Evolutionary conservation across 192 early-diverging fungal genomes (phyloP), one percentile per base, ranked within the genome.

Genomic region (Pecoramyces ruminantium): DNA sequence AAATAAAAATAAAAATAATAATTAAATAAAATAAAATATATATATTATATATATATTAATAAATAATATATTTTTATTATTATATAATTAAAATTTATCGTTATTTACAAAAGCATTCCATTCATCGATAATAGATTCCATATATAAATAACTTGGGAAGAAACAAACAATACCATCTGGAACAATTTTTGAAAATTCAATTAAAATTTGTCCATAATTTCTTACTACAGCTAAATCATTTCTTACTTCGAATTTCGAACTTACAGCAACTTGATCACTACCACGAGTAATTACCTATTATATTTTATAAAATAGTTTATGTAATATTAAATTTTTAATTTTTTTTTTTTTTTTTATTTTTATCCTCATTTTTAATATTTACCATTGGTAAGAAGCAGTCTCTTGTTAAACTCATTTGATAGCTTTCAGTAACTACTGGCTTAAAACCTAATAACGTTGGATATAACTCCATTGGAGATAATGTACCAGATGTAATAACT

Each of bases 141-240:
- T 96, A 85, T 98, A 99, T 77, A 98, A 86, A 86, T 99, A 99
- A 81, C 93, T 94, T 2, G 98, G 98, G 87, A 99, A 99, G 85
- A 99, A 99, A 51, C 94, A 94, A 0, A 99, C 98, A 27, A 99
- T 88, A 11, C 98, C 98, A 82, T 99, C 98, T 0, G 98, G 98
- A 0, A 97, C 95, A 29, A 94, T 88, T 80, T 95, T 94, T 77
- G 96, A 89, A 88, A 93, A 96, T 83, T 99, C 96, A 58, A 97
- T 90, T 80, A 99, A 86, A 79, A 99, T 95, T 79, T 98, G 94
- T 77, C 97, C 98, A 86, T 97, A 99, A 86, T 99, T 99, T 79
- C 98, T 88, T 39, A 99, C 98, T 11, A 99, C 97, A 0, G 98
- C 98, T 38, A 96, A 92, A 86, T 99, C 98, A 83, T 96, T 98